Evolutionary conservation across 176 grass and related monocot species (phyloP), one percentile per base, ranked within the genome.

Genomic region (Juncus effusus): DNA sequence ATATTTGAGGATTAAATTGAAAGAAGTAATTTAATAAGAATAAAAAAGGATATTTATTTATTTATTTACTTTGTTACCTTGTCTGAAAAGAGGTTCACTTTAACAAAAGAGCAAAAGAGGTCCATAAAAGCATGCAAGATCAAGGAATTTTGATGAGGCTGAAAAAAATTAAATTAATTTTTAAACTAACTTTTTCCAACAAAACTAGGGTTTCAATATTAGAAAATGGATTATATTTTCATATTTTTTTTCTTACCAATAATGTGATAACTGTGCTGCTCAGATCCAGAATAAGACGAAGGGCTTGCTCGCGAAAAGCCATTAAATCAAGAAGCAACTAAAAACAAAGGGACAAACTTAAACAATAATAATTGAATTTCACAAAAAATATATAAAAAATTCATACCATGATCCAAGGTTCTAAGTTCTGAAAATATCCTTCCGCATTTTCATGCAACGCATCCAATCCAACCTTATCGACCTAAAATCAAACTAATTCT

Each of bases 71-170:
- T 47, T 47, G 44, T 47, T 90, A 92, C 93, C 88, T 97, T 97
- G 52, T 92, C 93, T 3, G 93, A 97, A 78, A 97, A 97, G 79
- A 97, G 77, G 56, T 92, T 92, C 36, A 97, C 88, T 65, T 85
- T 82, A 37, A 97, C 93, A 77, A 97, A 89, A 49, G 85, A 86
- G 74, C 93, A 97, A 61, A 97, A 86, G 2, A 97, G 85, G 81
- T 97, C 93, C 93, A 97, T 97, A 78, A 97, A 97, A 51, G 88
- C 88, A 82, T 97, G 93, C 70, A 97, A 80, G 74, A 97, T 97
- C 71, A 97, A 76, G 77, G 93, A 89, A 62, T 97, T 97, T 69
- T 97, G 93, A 78, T 97, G 93, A 54, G 93, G 93, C 93, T 97
- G 82, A 40, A 45, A 42, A 83, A 77, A 73, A 28, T 60, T 66